Percentiles rank a stretch among this genome's conserved stretches.
These are phyloP conservation scores for Amanita subjunquillea DNA, from an alignment of 768 basidiomycete species.

Conservation along the genomic window DNA sequence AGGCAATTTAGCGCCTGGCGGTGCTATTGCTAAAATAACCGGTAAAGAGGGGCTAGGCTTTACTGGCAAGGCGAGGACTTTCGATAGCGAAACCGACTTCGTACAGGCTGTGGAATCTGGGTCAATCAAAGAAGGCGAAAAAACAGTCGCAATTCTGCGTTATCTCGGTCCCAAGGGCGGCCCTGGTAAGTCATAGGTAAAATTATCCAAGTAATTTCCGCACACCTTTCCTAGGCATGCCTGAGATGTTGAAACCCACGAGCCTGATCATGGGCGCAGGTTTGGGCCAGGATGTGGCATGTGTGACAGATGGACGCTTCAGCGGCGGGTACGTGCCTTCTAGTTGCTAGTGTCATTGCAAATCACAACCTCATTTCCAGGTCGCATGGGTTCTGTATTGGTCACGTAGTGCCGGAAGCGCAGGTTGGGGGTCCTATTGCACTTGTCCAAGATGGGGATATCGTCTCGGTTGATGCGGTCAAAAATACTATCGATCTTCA, in stretches of 20 bases:
- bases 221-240: slow-evolving; percentile 62
- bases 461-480: slow-evolving; percentile 81
- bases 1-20: slow-evolving; percentile 89
- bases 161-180: slow-evolving; percentile 97
- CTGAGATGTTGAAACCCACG: slow-evolving; percentile 98
- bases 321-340: slow-evolving; percentile 75
- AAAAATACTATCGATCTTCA: slow-evolving; percentile 74
- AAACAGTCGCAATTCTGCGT: slow-evolving; percentile 90
- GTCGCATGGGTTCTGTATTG: slow-evolving; percentile 94
- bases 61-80: slow-evolving; percentile 85
- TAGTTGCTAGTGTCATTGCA: slow-evolving; percentile 6
- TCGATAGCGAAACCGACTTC: slow-evolving; percentile 86
- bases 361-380: slow-evolving; percentile 26
- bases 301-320: slow-evolving; percentile 95
- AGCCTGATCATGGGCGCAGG: slow-evolving; percentile 99
- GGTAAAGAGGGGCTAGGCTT: slow-evolving; percentile 91
- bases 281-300: slow-evolving; percentile 90
- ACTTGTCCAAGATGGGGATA: slow-evolving; percentile 79
- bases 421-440: slow-evolving; percentile 92
- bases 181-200: slow-evolving; percentile 50
- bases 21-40: slow-evolving; percentile 95
- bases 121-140: slow-evolving; percentile 88
- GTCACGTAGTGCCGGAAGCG: slow-evolving; percentile 95
- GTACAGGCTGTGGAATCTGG: slow-evolving; percentile 81
- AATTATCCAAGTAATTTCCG: not conserved